A percentile compares a stretch with the other conserved stretches of the same genome.
These are phyloP conservation scores for Heliamphora pulchella DNA, from an alignment of 179 eudicot genomes.

Conservation along the genomic window DNA sequence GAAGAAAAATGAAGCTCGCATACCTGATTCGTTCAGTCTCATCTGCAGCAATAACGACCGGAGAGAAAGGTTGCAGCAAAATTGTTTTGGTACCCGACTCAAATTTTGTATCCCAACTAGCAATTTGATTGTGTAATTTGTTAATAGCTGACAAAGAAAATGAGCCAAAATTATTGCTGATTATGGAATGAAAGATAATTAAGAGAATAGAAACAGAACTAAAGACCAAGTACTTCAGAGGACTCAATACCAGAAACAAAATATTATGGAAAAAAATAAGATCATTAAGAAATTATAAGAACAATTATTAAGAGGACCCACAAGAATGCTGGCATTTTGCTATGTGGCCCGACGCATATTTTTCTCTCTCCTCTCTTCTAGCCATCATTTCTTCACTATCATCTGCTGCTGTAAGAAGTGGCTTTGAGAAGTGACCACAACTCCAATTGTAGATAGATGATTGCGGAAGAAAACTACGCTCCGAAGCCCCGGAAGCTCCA, in stretches of 20 bases:
- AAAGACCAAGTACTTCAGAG: not conserved
- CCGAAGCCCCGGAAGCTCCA: constrained; percentile 54
- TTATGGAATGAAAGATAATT: not conserved
- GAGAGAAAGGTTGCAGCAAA: constrained; percentile 79
- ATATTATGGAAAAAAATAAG: not conserved
- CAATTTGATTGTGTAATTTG: constrained; percentile 76
- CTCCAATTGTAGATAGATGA: constrained; percentile 94
- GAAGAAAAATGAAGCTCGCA: not conserved
- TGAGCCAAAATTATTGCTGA: constrained; percentile 2
- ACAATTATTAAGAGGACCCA: constrained; percentile 31
- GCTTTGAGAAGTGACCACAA: constrained; percentile 92
- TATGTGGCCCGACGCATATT: constrained; percentile 58
- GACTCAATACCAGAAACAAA: constrained; percentile 1
- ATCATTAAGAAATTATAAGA: not conserved
- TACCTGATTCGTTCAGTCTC: constrained; percentile 84
- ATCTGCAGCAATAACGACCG: constrained; percentile 87
- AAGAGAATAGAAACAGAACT: constrained; percentile 5
- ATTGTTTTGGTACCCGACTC: constrained; percentile 77
- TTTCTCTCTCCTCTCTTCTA: constrained; percentile 79
- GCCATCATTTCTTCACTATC: constrained; percentile 64
- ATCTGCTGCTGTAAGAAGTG: constrained; percentile 74
- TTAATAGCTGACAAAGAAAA: constrained; percentile 51
- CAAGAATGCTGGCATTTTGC: constrained; percentile 86
- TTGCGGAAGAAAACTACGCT: constrained; percentile 90
- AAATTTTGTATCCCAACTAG: constrained; percentile 94